phyloP scores from a whole-genome alignment of 768 basidiomycete genomes.

The Tricholoma sp. region DNA sequence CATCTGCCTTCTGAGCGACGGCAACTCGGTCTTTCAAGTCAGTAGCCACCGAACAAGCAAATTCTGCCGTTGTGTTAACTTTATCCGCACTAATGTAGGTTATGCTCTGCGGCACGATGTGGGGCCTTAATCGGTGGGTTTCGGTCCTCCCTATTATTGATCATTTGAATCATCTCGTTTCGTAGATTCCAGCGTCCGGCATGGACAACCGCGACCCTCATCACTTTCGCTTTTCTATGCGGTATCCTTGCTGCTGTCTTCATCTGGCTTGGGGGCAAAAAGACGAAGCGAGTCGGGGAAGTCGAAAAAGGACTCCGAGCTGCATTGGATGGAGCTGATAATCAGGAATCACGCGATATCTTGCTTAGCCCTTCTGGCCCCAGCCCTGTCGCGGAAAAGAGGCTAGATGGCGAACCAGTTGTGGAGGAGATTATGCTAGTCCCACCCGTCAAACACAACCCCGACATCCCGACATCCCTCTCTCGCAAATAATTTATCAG shows the following conservation, averaged over 20 bases:
- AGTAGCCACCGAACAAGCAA: slow-evolving; percentile 2
- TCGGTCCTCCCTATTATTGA: neutral
- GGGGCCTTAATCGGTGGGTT: slow-evolving; percentile 62
- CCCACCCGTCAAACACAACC: neutral
- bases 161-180: neutral
- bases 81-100: slow-evolving; percentile 29
- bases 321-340: slow-evolving; percentile 25
- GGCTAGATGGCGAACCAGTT: neutral
- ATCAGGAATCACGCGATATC: neutral
- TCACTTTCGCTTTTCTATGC: slow-evolving; percentile 69
- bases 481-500: neutral
- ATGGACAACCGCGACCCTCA: slow-evolving; percentile 64
- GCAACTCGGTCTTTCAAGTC: slow-evolving; percentile 80
- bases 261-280: slow-evolving; percentile 69
- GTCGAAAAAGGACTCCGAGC: slow-evolving; percentile 56
- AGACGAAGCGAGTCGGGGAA: slow-evolving; percentile 61
- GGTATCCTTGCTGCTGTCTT: slow-evolving; percentile 69
- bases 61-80: neutral
- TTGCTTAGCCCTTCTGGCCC: neutral
- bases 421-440: slow-evolving; percentile 5
- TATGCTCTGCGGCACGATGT: slow-evolving; percentile 73
- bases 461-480: neutral
- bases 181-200: slow-evolving; percentile 56
- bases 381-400: neutral
- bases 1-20: slow-evolving; percentile 69